These are phyloP conservation scores for Xeromyces bisporus DNA, from an alignment of 495 filamentous ascomycete genomes.

Conservation along the genomic window DNA sequence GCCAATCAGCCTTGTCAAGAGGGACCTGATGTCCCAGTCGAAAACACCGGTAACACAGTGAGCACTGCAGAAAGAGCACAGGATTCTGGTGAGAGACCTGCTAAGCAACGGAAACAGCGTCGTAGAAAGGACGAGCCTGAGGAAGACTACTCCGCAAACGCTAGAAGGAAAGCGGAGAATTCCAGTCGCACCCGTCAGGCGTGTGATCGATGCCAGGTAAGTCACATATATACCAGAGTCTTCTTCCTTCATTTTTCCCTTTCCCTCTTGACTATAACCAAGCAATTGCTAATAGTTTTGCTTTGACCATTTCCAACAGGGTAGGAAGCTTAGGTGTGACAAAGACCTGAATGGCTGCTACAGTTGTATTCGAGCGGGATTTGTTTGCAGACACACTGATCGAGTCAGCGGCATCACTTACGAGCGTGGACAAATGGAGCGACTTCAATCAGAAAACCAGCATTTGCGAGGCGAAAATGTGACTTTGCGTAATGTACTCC, in stretches of 20 bases:
- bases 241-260: background rate
- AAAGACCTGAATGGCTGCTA: conserved; percentile 53
- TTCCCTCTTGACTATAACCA: conserved; percentile 1
- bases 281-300: background rate
- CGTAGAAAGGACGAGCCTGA: conserved; percentile 13
- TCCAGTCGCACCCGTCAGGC: conserved; percentile 67
- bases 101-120: conserved; percentile 2
- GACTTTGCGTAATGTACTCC: no score
- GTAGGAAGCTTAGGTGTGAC: conserved; percentile 77
- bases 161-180: conserved; percentile 44
- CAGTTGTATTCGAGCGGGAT: conserved; percentile 52
- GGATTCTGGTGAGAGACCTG: background rate
- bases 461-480: background rate
- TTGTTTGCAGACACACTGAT: conserved; percentile 68
- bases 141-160: conserved; percentile 49
- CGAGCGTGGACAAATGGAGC: conserved; percentile 35
- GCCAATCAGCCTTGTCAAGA: no score
- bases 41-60: no score
- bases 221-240: conserved; percentile 5
- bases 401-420: conserved; percentile 70
- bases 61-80: background rate
- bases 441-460: background rate
- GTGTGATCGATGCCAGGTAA: conserved; percentile 81
- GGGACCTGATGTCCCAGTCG: no score
- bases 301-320: conserved; percentile 32